A percentile compares a stretch with the other conserved stretches of the same genome.
phyloP scores from a whole-genome alignment of 768 basidiomycete genomes.

The Dacryopinax primogenitus region DNA sequence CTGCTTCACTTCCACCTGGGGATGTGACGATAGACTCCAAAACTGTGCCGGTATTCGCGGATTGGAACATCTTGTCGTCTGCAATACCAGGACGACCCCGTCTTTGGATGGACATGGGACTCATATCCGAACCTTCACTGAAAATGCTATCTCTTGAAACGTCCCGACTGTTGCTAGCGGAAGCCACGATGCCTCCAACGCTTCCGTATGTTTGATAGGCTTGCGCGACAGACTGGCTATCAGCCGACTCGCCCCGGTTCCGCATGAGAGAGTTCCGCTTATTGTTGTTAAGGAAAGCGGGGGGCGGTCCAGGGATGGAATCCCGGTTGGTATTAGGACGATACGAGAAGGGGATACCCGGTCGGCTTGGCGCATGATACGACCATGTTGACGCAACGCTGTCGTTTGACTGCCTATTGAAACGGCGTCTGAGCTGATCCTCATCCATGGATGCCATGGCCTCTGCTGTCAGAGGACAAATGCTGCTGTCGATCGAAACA shows the following conservation, averaged over 20 bases:
- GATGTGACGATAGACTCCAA: neutral
- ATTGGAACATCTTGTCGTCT: slow-evolving; percentile 2
- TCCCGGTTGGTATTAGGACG: neutral
- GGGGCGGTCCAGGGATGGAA: neutral
- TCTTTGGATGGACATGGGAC: neutral
- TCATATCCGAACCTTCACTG: neutral
- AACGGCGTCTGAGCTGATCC: neutral
- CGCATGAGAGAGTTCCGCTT: slow-evolving; percentile 4
- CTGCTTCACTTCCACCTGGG: neutral
- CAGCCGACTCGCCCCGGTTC: neutral
- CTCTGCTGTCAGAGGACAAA: neutral
- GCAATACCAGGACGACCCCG: neutral
- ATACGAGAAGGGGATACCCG: neutral
- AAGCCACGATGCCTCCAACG: neutral
- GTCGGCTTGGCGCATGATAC: neutral
- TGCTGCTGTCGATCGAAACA: neutral
- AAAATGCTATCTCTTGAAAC: neutral
- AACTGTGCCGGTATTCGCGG: neutral
- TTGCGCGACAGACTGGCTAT: neutral
- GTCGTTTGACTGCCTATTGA: neutral
- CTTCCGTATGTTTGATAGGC: neutral
- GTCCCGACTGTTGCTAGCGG: neutral
- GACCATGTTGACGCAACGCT: slow-evolving; percentile 5
- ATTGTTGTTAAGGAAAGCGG: slow-evolving; percentile 1
- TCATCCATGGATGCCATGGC: slow-evolving; percentile 1